Conservation (phyloP, 768 basidiomycete genomes). For the Phylloporus sp. region DNA sequence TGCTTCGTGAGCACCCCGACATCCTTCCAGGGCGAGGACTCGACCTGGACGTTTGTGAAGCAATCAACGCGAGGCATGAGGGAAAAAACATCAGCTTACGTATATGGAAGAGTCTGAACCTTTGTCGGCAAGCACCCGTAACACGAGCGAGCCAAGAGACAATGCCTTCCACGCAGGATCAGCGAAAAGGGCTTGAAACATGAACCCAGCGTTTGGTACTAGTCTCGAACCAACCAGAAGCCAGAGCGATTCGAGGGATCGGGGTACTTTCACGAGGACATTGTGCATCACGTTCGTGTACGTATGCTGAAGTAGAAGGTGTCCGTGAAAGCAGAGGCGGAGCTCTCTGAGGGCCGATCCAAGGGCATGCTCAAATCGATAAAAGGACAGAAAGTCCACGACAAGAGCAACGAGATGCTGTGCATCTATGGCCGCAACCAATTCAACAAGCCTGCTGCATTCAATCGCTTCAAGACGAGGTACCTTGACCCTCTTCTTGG, state of each 20-base stretch:
- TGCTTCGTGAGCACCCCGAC: neutral
- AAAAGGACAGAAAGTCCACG: neutral
- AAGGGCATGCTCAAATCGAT: neutral
- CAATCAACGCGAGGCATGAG: no score
- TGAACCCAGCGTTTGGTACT: no score
- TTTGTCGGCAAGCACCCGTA: fast-evolving
- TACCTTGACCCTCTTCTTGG: constrained; percentile 3
- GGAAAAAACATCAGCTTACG: no score
- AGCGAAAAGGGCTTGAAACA: neutral
- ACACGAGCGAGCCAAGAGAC: constrained; percentile 3
- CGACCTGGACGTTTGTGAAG: no score
- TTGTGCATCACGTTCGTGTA: neutral
- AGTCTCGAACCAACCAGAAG: neutral
- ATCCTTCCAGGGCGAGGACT: neutral
- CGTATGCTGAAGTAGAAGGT: no score
- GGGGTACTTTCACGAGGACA: neutral
- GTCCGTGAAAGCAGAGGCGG: neutral
- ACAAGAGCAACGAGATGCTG: neutral
- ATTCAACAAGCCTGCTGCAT: neutral
- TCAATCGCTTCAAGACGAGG: neutral
- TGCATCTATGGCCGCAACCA: neutral
- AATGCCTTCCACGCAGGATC: neutral
- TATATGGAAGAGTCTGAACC: no score
- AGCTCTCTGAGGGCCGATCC: constrained; percentile 5
- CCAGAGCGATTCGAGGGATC: neutral